Evolutionary conservation across 805 yeast genomes (phyloP).

Genomic region (Candida morakotiae): DNA sequence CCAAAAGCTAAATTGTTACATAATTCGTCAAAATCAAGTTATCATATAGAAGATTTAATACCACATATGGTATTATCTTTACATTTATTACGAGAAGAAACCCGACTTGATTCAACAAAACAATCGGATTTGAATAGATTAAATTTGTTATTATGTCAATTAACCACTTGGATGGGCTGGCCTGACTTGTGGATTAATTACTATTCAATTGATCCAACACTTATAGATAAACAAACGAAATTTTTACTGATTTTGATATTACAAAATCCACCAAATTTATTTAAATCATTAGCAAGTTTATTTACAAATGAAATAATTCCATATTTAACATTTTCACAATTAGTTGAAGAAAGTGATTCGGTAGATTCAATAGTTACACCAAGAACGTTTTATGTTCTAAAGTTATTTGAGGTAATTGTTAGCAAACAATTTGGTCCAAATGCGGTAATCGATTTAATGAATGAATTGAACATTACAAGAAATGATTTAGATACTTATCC

Average conservation of each 20-base stretch:
- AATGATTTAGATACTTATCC: constrained; percentile 67
- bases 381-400: constrained; percentile 53
- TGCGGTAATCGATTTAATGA: constrained; percentile 60
- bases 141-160: constrained; percentile 54
- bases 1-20: constrained; percentile 27
- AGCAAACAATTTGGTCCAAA: constrained; percentile 48
- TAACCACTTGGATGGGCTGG: constrained; percentile 74
- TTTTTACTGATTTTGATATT: constrained; percentile 45
- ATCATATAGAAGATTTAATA: constrained; percentile 47
- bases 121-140: constrained; percentile 33
- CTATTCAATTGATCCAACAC: constrained; percentile 37
- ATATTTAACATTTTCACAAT: constrained; percentile 62
- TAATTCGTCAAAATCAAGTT: constrained; percentile 25
- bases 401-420: constrained; percentile 59
- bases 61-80: constrained; percentile 65
- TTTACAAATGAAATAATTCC: constrained; percentile 39
- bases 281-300: constrained; percentile 52
- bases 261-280: constrained; percentile 56
- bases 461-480: constrained; percentile 48
- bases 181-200: constrained; percentile 57
- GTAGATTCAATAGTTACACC: constrained; percentile 64
- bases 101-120: constrained; percentile 51
- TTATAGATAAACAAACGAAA: constrained; percentile 36
- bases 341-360: constrained; percentile 57
- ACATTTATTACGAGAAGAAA: constrained; percentile 77